phyloP scores from a whole-genome alignment of 345 rosid genomes.

The Citrus medica region DNA sequence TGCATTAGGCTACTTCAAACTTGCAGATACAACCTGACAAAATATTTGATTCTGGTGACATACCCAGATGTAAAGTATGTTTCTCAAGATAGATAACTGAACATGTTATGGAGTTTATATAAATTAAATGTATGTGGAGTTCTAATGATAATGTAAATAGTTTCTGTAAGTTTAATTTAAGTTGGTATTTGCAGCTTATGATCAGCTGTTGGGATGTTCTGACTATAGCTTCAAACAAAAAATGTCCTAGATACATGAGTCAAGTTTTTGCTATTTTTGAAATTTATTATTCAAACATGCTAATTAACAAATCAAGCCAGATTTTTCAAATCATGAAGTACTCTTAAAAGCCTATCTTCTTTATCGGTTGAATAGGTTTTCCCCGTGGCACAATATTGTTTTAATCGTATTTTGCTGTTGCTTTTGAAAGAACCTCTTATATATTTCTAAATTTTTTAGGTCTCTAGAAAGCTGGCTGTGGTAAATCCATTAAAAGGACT shows the following conservation, averaged over 20 bases:
- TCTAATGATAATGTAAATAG: not conserved
- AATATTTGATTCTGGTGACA: not conserved
- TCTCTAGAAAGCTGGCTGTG: not conserved
- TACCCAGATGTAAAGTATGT: not conserved
- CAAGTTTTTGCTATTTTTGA: not conserved
- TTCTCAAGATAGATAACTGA: not conserved
- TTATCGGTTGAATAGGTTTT: not conserved
- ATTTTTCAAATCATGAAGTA: not conserved
- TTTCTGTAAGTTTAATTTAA: not conserved
- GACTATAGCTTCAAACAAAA: not conserved
- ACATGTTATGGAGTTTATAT: not conserved
- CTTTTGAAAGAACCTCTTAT: not conserved
- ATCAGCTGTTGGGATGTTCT: not conserved
- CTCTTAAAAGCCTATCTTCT: not conserved
- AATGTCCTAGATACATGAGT: not conserved
- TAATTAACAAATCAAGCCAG: not conserved
- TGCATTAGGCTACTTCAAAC: conserved; percentile 2
- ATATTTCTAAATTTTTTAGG: not conserved
- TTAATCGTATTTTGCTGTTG: not conserved
- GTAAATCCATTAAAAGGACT: not conserved
- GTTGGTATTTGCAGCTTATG: not conserved
- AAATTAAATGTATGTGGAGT: not conserved
- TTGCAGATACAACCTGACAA: not conserved
- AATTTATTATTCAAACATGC: not conserved
- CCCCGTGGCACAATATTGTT: not conserved